Base-by-base conservation (phyloP, 176 grass and related monocot species). In the Ensete glaucum region DNA sequence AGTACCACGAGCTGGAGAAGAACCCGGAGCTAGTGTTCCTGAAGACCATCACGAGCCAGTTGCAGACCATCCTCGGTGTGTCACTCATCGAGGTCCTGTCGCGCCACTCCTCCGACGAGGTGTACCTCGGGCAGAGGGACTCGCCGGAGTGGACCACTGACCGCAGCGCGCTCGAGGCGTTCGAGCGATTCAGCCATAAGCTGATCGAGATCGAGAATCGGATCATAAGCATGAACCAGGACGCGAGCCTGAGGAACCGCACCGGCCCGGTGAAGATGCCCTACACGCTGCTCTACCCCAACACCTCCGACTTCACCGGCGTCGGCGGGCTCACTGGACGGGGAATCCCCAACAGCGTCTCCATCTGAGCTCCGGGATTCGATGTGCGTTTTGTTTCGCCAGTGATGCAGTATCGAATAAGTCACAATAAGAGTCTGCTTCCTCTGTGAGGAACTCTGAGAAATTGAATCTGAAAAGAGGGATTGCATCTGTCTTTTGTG, bases 261-360 rank as follows among this genome's bases (percentile, higher is more conserved):
- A 76, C 13, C 10, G 73, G 73, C 3, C 73, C 56, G 34, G 55
- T 21, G 9, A 60, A 76, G 55, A 22, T 62, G 15, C 19, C 73
- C 10, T 76, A 76, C 56, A 76, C 16, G 5, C 19, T 76, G 56
- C 19, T 76, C 14, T 62, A n/a, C 56, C 73, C 73, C 1, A 57
- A 19, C 22, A 48, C 50, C 3, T 71, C 69, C 19, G 48, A 52
- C 50, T 52, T 71, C 2, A 55, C 52, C 22, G 20, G 57, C 9
- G 73, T 48, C 6, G 25, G 27, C 1, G 73, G 73, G 7, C 8
- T 76, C 57, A 76, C 73, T 1, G 73, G 55, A 21, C 13, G 34
- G 29, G 73, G 73, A 1, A 76, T 76, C 34, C 73, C 73, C 1
- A 76, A 76, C 73, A 76, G 73, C 55, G 34, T 76, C 55, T 76